Evolutionary conservation across 2,329 filamentous ascomycete genomes (phyloP).

Genomic region (Aphanoascus verrucosus): DNA sequence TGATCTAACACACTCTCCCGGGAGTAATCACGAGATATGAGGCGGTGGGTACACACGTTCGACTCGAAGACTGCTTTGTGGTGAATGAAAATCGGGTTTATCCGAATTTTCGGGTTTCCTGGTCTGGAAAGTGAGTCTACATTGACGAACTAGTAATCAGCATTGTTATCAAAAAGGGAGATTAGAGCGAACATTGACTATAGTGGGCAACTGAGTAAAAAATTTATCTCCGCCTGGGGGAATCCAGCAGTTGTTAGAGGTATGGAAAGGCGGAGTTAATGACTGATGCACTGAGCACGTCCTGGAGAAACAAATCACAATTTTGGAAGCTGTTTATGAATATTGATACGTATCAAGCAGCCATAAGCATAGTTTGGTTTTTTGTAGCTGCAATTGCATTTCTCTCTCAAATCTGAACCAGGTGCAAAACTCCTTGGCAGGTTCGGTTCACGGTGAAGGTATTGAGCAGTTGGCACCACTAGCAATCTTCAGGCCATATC

Average conservation of each 20-base stretch:
- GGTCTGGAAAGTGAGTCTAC: neutral
- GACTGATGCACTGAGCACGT: too few species aligned
- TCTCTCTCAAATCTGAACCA: too few species aligned
- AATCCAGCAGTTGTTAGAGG: too few species aligned
- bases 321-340: too few species aligned
- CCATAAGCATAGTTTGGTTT: too few species aligned
- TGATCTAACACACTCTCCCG: neutral
- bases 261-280: too few species aligned
- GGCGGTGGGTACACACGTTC: slow-evolving; percentile 3
- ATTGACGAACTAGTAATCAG: neutral
- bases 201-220: neutral
- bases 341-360: too few species aligned
- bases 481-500: neutral
- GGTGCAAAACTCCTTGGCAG: too few species aligned
- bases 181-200: neutral
- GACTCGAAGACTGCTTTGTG: neutral
- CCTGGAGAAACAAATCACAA: too few species aligned
- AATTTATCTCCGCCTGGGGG: neutral
- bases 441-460: too few species aligned
- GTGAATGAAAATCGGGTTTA: neutral
- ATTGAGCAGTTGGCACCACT: neutral
- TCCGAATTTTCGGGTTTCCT: slow-evolving; percentile 3
- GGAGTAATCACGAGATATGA: neutral
- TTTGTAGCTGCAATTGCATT: too few species aligned
- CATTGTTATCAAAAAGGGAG: neutral